phyloP scores from a whole-genome alignment of 2,329 filamentous ascomycete species.

The Fusarium piperis region DNA sequence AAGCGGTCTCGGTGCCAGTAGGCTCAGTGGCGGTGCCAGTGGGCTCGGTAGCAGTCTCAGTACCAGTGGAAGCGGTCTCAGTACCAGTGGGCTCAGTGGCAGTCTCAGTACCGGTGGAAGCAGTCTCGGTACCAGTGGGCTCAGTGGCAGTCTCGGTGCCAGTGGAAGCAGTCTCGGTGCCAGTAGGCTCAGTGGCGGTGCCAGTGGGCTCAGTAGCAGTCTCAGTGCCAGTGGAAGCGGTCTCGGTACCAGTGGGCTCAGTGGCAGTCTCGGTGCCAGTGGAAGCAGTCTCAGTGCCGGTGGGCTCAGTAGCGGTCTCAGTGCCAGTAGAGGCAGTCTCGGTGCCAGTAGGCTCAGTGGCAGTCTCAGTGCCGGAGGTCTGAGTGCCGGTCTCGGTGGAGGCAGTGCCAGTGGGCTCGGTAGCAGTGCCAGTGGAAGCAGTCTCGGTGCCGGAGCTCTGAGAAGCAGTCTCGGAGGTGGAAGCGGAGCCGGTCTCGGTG shows the following conservation, averaged over 20 bases:
- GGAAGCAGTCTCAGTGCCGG: no score
- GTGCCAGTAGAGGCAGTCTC: background rate
- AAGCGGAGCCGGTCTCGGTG: background rate
- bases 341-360: background rate
- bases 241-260: background rate
- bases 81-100: background rate
- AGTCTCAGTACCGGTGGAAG: background rate
- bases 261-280: slow-evolving; percentile 11
- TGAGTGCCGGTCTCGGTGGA: background rate
- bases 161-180: background rate
- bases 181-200: background rate
- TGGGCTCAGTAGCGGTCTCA: background rate
- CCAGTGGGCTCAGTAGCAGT: slow-evolving; percentile 1
- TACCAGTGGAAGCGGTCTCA: background rate
- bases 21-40: background rate
- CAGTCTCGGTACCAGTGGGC: background rate
- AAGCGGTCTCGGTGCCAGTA: background rate
- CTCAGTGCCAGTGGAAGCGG: background rate
- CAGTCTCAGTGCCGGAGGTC: background rate
- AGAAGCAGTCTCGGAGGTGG: background rate
- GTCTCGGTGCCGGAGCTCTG: background rate
- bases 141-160: background rate
- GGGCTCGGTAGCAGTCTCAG: background rate
- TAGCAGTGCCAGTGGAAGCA: background rate
- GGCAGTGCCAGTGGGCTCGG: background rate